Conservation (phyloP, 2,329 filamentous ascomycete genomes). For the Polytolypa hystricis region DNA sequence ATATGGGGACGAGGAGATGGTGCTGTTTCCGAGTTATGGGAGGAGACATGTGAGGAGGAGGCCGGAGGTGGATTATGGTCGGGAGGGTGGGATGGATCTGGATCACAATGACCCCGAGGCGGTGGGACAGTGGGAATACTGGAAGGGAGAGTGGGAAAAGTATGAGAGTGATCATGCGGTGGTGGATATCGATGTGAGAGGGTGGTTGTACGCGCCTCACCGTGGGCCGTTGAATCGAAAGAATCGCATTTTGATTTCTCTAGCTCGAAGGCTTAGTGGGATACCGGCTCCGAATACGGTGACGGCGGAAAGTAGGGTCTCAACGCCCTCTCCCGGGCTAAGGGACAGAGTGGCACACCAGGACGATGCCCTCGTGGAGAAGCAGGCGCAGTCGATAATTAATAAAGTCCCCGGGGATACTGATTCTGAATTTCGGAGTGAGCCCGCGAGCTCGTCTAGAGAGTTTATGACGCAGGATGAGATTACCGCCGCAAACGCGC, state of each 20-base stretch:
- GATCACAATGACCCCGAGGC: constrained; percentile 32
- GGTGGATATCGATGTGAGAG: constrained; percentile 87
- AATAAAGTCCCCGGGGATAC: constrained; percentile 60
- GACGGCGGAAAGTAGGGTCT: constrained; percentile 31
- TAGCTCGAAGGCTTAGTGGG: constrained; percentile 79
- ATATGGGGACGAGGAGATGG: constrained; percentile 79
- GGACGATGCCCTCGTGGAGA: constrained; percentile 57
- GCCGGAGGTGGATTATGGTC: constrained; percentile 16
- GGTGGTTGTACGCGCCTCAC: constrained; percentile 88
- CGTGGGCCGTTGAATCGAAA: constrained; percentile 74
- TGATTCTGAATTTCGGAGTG: constrained; percentile 49
- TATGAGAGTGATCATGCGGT: constrained; percentile 73
- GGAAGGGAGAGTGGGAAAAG: constrained; percentile 66
- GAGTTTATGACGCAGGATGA: constrained; percentile 71
- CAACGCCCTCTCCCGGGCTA: constrained; percentile 32
- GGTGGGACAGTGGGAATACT: constrained; percentile 58
- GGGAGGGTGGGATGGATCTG: constrained; percentile 13
- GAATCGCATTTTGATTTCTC: constrained; percentile 73
- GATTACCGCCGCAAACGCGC: constrained; percentile 66
- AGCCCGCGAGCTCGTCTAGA: constrained; percentile 30
- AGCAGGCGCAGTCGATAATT: constrained; percentile 67
- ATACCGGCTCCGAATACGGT: constrained; percentile 54
- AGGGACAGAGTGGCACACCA: constrained; percentile 41
- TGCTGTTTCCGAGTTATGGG: constrained; percentile 90
- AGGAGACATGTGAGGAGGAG: constrained; percentile 53